Conservation (phyloP, 768 basidiomycete genomes). For the Hygrophoropsis aurantiaca region DNA sequence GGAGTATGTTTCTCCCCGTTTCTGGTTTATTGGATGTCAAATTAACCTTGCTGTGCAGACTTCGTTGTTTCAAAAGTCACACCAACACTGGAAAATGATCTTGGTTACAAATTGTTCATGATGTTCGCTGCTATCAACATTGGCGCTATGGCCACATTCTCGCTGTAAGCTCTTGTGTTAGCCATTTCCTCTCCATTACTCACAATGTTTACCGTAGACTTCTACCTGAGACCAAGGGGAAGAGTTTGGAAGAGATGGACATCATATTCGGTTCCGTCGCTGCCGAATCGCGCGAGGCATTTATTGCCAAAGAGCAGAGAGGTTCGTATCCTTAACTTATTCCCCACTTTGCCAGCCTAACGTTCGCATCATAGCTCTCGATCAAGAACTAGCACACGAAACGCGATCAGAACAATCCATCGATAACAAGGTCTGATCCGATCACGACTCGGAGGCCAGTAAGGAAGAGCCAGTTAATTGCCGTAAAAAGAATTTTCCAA, state of each 20-base stretch:
- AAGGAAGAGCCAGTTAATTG: no score
- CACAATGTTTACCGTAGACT: conserved; percentile 31
- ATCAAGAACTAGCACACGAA: conserved; percentile 4
- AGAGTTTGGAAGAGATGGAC: conserved; percentile 55
- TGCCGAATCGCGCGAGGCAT: conserved; percentile 49
- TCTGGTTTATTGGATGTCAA: neutral
- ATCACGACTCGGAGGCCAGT: no score
- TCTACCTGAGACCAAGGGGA: conserved; percentile 64
- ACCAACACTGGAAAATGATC: conserved; percentile 55
- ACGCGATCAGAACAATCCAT: conserved; percentile 2
- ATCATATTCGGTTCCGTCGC: conserved; percentile 58
- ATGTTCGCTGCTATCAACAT: conserved; percentile 78
- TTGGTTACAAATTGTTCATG: conserved; percentile 76
- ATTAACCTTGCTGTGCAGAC: conserved; percentile 36
- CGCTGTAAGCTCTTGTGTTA: conserved; percentile 45
- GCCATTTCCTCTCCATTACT: neutral
- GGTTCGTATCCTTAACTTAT: conserved; percentile 14
- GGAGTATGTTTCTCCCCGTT: conserved; percentile 48
- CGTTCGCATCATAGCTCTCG: conserved; percentile 9
- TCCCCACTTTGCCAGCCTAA: neutral
- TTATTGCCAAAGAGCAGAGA: conserved; percentile 49
- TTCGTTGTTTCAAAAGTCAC: conserved; percentile 75
- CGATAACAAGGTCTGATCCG: conserved; percentile 7
- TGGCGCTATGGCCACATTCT: conserved; percentile 65
- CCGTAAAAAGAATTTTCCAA: no score